Percentiles rank a stretch among this genome's conserved stretches.
These are phyloP conservation scores for Tirmania nivea DNA, from an alignment of 495 filamentous ascomycete species.

Conservation along the genomic window DNA sequence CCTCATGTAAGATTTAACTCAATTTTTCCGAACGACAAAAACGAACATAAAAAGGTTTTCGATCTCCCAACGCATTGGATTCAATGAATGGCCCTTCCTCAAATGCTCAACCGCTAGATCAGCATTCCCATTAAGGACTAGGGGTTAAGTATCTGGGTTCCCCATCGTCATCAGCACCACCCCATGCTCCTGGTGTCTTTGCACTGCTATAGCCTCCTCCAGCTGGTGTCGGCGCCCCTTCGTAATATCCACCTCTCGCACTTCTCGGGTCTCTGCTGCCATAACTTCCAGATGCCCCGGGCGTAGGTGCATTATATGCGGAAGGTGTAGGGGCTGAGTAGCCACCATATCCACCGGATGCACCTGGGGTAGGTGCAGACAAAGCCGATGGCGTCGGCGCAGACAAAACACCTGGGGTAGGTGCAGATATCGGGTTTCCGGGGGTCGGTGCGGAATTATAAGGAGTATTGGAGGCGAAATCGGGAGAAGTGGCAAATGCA, in stretches of 20 bases:
- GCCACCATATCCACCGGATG: constrained; percentile 19
- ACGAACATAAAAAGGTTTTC: no score
- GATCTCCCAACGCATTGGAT: no score
- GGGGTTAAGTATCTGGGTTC: not conserved
- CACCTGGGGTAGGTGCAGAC: constrained; percentile 36
- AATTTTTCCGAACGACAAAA: no score
- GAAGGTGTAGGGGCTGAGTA: constrained; percentile 24
- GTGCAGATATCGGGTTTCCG: constrained; percentile 42
- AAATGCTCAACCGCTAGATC: no score
- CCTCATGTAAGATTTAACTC: no score
- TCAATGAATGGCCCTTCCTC: no score
- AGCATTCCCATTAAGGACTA: not conserved
- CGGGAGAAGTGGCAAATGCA: constrained; percentile 28
- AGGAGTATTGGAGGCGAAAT: constrained; percentile 5
- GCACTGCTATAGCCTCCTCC: constrained; percentile 44
- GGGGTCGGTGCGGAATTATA: constrained; percentile 51
- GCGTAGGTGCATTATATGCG: constrained; percentile 20
- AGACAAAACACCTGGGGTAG: constrained; percentile 47
- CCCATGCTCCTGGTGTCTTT: constrained; percentile 53
- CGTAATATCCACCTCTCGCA: constrained; percentile 29
- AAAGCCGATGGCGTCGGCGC: constrained; percentile 64
- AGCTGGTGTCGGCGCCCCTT: constrained; percentile 59
- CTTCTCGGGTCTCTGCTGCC: constrained; percentile 32
- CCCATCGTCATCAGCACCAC: constrained; percentile 29
- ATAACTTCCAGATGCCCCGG: constrained; percentile 15